Evolutionary conservation across 139 green algal species (phyloP), one percentile per base, ranked within the genome.

Genomic region (Tetraselmis striata): DNA sequence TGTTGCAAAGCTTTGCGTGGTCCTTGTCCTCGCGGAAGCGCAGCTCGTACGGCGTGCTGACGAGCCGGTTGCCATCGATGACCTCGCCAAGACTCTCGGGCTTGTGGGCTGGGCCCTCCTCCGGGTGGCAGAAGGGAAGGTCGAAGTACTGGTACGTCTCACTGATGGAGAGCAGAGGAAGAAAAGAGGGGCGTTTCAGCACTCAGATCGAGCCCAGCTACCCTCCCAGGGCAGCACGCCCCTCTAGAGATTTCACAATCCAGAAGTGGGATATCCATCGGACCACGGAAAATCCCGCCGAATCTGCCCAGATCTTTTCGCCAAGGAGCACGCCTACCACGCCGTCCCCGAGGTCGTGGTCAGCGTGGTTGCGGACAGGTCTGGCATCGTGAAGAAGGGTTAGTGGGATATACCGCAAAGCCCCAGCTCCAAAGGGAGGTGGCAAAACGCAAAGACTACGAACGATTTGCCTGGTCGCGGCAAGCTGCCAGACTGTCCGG

Each of bases 131-230:
- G 84, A 99, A 98, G 5, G 96, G 94, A 80, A 98, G 87, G 75
- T 92, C 93, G 87, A 97, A 99, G 83, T 98, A 98, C 87, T 98
- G 92, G 85, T 98, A 98, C 2, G 95, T 98, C 84, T 98, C 95
- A 80, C 92, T 95, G 90, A 83, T 77, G 22, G 28, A 29, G 31
- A 26, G 28, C 58, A 18, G 24, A 2, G 77, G 18, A 18, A 23
- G 83, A 26, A 23, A 2, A 2, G 82, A 58, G 29, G 32, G 32
- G 83, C 59, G 30, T 75, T 32, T 31, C 75, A 27, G 29, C 18
- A 18, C 45, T 18, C 45, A 5, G 45, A 5, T 67, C 45, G 32
- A 1, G 18, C 28, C 1, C 31, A 24, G 59, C 1, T 30, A 29
- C 31, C 30, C 22, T 30, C 31, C 29, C 23, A 75, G 2, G 58